Evolutionary conservation across 1,284 basidiomycete species (phyloP).

Genomic region (Erythrobasidium hasegawianum): DNA sequence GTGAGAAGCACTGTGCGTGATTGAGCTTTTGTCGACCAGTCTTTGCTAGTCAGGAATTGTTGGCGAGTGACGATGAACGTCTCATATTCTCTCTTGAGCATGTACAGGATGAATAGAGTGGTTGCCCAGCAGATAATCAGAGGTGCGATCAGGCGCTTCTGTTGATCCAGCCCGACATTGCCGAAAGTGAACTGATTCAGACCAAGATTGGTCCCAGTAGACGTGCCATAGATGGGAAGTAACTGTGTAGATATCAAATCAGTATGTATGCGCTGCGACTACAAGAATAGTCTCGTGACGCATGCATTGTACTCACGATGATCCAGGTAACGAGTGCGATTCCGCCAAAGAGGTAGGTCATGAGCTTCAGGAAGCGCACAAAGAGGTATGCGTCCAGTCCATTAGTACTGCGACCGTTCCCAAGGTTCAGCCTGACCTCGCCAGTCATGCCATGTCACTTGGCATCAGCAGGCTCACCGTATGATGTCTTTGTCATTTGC

Average conservation of each 20-base stretch:
- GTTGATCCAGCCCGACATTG: slow-evolving; percentile 54
- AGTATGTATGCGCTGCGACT: neutral
- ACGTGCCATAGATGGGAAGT: slow-evolving; percentile 30
- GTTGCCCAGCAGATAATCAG: slow-evolving; percentile 67
- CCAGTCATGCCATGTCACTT: no score
- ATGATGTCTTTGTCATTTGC: slow-evolving; percentile 41
- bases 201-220: slow-evolving; percentile 21
- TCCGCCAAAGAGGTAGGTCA: slow-evolving; percentile 72
- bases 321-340: slow-evolving; percentile 61
- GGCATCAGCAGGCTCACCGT: slow-evolving; percentile 8
- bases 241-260: neutral
- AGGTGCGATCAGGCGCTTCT: slow-evolving; percentile 68
- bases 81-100: slow-evolving; percentile 72
- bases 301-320: slow-evolving; percentile 25
- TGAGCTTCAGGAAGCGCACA: slow-evolving; percentile 75
- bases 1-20: slow-evolving; percentile 87
- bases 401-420: slow-evolving; percentile 59
- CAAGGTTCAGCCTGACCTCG: neutral
- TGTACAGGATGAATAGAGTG: slow-evolving; percentile 78
- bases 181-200: slow-evolving; percentile 25
- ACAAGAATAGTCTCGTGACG: neutral
- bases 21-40: slow-evolving; percentile 58
- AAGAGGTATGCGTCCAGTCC: slow-evolving; percentile 94
- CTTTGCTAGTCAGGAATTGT: slow-evolving; percentile 59
- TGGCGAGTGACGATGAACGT: slow-evolving; percentile 80